Evolutionary conservation across 495 filamentous ascomycete genomes (phyloP), one percentile per base, ranked within the genome.

Genomic region (Penicillium cinerascens): DNA sequence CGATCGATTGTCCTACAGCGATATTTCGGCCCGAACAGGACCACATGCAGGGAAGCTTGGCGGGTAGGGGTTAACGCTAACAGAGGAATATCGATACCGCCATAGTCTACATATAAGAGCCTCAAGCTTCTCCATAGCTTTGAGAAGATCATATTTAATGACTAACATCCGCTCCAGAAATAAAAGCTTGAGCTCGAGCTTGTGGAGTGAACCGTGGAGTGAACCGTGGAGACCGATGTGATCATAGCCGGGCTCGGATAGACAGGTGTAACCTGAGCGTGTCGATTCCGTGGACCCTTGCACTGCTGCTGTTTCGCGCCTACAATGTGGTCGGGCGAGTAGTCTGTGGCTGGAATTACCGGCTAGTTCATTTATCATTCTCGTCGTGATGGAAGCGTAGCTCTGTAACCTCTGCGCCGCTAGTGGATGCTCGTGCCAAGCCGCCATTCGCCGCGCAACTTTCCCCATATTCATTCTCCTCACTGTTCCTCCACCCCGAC

Each of bases 391-490:
- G 47, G 25, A 29, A 33, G 44, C 40, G 13, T 18, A 54, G 49
- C 47, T 59, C 35, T 36, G 56, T 60, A 55, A 55, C 55, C 43
- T 42, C 16, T 27, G 45, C 44, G 47, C 45, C 52, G 40, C 52
- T 47, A 61, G 49, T 64, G 58, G 58, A 49, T 21, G 55, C 51
- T 40, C 16, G 42, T 59, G 71, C 69, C 71, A 71, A 71, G 69
- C 64, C 65, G 41, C 59, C 64, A 61, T 47, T 61, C 53, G 56
- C 62, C 56, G 63, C 58, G 51, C 54, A 64, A 58, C 60, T 59
- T 72, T 71, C 70, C 69, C 67, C 72, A 68, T 70, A 72, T 61
- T 51, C 21, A 18, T 44, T 62, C 55, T 56, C 38, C 51, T 70
- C 55, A 60, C 42, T 54, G 50, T 40, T 55, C 51, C 44, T 44